Evolutionary conservation across 2,329 filamentous ascomycete species (phyloP), one percentile per base, ranked within the genome.

Genomic region (Paecilomyces variotii): DNA sequence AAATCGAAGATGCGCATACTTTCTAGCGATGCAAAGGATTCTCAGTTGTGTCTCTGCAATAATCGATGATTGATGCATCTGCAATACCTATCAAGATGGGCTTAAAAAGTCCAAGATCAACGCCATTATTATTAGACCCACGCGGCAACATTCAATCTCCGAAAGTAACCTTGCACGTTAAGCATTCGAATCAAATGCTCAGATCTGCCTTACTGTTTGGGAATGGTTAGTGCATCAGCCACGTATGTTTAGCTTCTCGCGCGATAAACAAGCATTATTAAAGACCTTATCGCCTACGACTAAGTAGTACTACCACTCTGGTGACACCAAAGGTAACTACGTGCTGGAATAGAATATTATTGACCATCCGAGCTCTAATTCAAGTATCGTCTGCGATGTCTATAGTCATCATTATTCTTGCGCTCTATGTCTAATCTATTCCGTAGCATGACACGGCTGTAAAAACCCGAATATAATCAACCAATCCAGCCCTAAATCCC

Each of bases 401-500:
- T n/a, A 39, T 24, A 19, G 14, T 24, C 14, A 10, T 45, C 2
- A 6, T 19, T 1, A 19, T 45, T 19, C 14, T 45, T 19, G 19
- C 35, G 6, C 35, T 45, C 14, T 45, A n/a, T 45, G 6, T 45
- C 35, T 19, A 45, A 7, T 45, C 14, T 19, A 45, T 45, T 19
- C 7, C 6, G 9, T 45, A 45, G 4, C 35, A 9, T 45, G 35
- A n/a, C 35, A 45, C 5, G 9, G 19, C 35, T 19, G 35, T 24
- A 6, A 19, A 45, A 45, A 45, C 19, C 35, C 19, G 19, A 45
- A 7, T 19, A 7, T 19, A 2, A 4, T 7, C 10, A 32, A n/a
- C 19, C 19, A 45, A 19, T 14, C 35, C 4, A 32, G 30, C 4
- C 35, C 19, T 7, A 45, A 19, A 27, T 57, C 53, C 69, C 66